These are phyloP conservation scores for Cadophora malorum DNA, from an alignment of 2,329 filamentous ascomycete genomes.

Conservation along the genomic window DNA sequence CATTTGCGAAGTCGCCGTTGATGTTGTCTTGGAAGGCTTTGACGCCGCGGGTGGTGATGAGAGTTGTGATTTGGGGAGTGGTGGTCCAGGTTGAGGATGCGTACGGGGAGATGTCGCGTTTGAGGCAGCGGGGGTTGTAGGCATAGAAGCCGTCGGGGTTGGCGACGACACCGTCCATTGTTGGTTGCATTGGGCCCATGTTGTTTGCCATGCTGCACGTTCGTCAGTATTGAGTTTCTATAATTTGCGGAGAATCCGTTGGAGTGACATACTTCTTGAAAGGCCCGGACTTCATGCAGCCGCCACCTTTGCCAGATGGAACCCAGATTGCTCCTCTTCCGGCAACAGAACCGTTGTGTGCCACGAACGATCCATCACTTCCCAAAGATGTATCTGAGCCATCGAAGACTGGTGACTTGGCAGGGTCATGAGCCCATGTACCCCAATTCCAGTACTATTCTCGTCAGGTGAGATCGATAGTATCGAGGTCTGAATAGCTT, in stretches of 20 bases:
- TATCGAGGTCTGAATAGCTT: constrained; percentile 5
- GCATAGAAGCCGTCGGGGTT: constrained; percentile 27
- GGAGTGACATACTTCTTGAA: constrained; percentile 42
- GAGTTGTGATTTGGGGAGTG: constrained; percentile 18
- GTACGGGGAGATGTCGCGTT: constrained; percentile 47
- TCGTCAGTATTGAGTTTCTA: neutral
- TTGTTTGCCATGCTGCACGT: constrained; percentile 41
- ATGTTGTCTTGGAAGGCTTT: constrained; percentile 26
- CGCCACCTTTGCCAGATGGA: constrained; percentile 59
- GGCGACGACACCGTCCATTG: constrained; percentile 13
- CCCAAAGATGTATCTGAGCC: constrained; percentile 56
- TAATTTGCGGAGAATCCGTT: neutral
- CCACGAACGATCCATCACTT: constrained; percentile 51
- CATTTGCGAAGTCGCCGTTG: constrained; percentile 41
- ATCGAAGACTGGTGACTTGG: constrained; percentile 51
- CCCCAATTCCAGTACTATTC: constrained; percentile 34
- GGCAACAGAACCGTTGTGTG: constrained; percentile 33
- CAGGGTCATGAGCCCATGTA: constrained; percentile 31
- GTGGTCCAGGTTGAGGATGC: constrained; percentile 16
- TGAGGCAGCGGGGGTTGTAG: constrained; percentile 52
- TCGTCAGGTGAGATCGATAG: constrained; percentile 47
- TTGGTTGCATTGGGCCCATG: constrained; percentile 31
- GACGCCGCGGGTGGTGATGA: constrained; percentile 20
- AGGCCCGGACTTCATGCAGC: constrained; percentile 57
- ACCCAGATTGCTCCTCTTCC: constrained; percentile 35